Base-by-base conservation (phyloP, 352 stramenopile genomes). In the Globisporangium alternatum region DNA sequence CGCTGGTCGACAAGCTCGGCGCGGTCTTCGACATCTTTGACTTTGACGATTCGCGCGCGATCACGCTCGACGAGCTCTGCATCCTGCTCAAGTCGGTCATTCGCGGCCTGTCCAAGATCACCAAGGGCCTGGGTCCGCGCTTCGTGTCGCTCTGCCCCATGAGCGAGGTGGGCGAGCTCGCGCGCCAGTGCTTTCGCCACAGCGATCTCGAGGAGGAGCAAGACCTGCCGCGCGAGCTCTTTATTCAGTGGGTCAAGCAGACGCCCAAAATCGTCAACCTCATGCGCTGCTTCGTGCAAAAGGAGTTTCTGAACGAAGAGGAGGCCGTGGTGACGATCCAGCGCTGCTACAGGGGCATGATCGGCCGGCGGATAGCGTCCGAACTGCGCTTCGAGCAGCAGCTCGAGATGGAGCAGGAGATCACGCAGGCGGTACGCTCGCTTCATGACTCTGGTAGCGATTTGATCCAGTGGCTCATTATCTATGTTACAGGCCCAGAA, bases 21-120 rank as follows among this genome's bases (percentile, higher is more conserved):
- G 72, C 76, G n/a, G 70, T 90, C 0, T 92, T 92, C 35, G 81
- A 89, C 54, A 72, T 89, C 21, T 92, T 92, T 44, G 83, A 92
- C 68, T 92, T 92, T 65, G 80, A 92, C 62, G 68, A 77, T 25
- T 89, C 80, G 9, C 67, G 75, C 7, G 64, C 74, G 52, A 86
- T 92, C 64, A 92, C 83, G n/a, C 70, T 84, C 43, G 83, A 92
- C 43, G 83, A 92, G 65, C 78, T 92, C 25, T 78, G 77, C 21
- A 90, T 92, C 60, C 58, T 92, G 9, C 69, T 90, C 65, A 92
- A 90, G 68, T 92, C 80, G 13, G 77, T 74, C 7, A 63, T 90
- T 21, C 83, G 83, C 3, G 81, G 83, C 0, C 70, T 90, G 9
- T 88, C 81, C 12, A 92, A 92, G 60, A 59, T 83, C 17, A 92